Percentiles rank a stretch among this genome's conserved stretches.
Evolutionary conservation across 2,329 filamentous ascomycete genomes (phyloP).

Genomic region (Clarireedia monteithiana): DNA sequence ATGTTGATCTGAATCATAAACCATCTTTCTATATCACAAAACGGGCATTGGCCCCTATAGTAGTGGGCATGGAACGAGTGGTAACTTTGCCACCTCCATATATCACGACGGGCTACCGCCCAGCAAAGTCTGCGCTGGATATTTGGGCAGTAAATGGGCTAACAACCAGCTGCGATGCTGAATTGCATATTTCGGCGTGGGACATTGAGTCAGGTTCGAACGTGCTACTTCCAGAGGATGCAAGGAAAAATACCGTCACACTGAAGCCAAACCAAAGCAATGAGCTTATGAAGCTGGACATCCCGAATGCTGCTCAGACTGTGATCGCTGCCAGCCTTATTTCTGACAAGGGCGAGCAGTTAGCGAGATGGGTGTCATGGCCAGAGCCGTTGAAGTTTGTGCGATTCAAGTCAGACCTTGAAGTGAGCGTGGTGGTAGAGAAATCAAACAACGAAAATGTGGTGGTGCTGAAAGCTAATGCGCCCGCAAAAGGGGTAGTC

Average conservation of each 20-base stretch:
- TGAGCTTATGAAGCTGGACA: slow-evolving; percentile 48
- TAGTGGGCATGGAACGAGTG: slow-evolving; percentile 20
- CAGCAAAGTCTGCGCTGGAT: slow-evolving; percentile 11
- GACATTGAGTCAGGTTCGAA: slow-evolving; percentile 51
- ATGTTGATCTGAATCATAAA: slow-evolving; percentile 46
- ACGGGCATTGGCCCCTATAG: slow-evolving; percentile 32
- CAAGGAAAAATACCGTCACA: slow-evolving; percentile 15
- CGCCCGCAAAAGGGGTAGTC: slow-evolving; percentile 57
- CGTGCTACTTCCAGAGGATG: slow-evolving; percentile 38
- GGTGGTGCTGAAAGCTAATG: slow-evolving; percentile 47
- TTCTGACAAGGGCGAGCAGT: slow-evolving; percentile 35
- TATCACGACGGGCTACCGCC: slow-evolving; percentile 16
- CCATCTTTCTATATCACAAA: slow-evolving; percentile 45
- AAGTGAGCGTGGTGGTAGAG: slow-evolving; percentile 31
- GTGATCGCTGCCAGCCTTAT: slow-evolving; percentile 52
- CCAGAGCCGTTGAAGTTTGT: slow-evolving; percentile 63
- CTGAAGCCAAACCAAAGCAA: slow-evolving; percentile 44
- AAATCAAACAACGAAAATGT: slow-evolving; percentile 19
- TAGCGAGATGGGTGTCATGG: slow-evolving; percentile 61
- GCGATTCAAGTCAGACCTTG: slow-evolving; percentile 44
- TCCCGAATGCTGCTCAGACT: slow-evolving; percentile 42
- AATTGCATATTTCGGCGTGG: slow-evolving; percentile 41
- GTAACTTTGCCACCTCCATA: slow-evolving; percentile 13
- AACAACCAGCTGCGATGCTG: slow-evolving; percentile 7
- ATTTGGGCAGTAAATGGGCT: slow-evolving; percentile 21